These are phyloP conservation scores for Leccinum imitatum DNA, from an alignment of 768 basidiomycete species.

Conservation along the genomic window DNA sequence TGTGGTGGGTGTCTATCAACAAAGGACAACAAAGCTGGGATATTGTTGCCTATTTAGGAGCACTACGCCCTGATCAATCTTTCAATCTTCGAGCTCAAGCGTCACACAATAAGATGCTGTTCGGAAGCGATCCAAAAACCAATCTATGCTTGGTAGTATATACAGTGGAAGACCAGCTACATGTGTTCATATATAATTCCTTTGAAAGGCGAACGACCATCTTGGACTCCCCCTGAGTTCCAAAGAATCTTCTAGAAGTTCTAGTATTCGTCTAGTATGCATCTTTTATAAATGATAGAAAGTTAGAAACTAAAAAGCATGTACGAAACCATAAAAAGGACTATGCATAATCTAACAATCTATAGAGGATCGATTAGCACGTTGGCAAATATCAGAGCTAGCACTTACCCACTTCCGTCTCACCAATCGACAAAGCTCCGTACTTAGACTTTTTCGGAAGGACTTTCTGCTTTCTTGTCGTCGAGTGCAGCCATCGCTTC, in stretches of 20 bases:
- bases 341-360: background rate
- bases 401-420: conserved; percentile 4
- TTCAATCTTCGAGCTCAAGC: too few species aligned
- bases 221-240: background rate
- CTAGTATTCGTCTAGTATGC: background rate
- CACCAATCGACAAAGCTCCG: background rate
- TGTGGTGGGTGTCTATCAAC: background rate
- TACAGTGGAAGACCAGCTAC: background rate
- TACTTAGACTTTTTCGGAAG: conserved; percentile 5
- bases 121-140: background rate
- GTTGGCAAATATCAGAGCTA: background rate
- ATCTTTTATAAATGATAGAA: background rate
- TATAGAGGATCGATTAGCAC: background rate
- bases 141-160: background rate
- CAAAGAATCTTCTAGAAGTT: background rate
- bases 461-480: background rate
- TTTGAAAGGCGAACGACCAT: background rate
- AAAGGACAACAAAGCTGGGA: background rate
- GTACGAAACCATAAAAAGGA: background rate
- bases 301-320: background rate
- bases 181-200: background rate
- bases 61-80: background rate
- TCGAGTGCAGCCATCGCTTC: conserved; percentile 30
- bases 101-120: background rate
- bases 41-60: background rate